Evolutionary conservation across 2,329 filamentous ascomycete species (phyloP), one percentile per base, ranked within the genome.

Genomic region (Macroventuria anomochaeta): DNA sequence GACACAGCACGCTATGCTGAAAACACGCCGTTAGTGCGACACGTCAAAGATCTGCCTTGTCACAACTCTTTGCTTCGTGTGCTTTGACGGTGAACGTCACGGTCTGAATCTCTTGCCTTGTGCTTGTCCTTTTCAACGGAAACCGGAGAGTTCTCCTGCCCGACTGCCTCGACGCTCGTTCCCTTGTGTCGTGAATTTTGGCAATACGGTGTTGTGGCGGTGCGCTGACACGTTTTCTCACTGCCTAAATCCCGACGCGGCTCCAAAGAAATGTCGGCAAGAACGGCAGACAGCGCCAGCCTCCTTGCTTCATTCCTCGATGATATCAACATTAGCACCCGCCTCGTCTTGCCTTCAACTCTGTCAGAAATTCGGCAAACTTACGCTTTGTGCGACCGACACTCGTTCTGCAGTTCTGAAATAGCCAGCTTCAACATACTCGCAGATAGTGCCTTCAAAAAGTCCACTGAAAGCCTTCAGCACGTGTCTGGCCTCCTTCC

Each of bases 121-220:
- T 43, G 25, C 26, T 23, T 25, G 8, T 21, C 26, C 10, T 36
- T 15, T 42, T 28, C 23, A 36, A 43, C 34, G 23, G 43, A 43
- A n/a, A 21, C 15, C 32, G 20, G 38, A 53, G 26, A 7, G 7
- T 11, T 23, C 26, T 36, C 32, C 31, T 36, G 12, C 17, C 12
- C 31, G 31, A 29, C 11, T 17, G 4, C 20, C 18, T 13, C 13
- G 26, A 28, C 2, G 31, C n/a, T 26, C 13, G 2, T 3, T 5
- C 29, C 23, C 7, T 39, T 7, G 10, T 41, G 32, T 48, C 23
- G 39, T 15, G 12, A 15, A 18, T 13, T 26, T 20, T 29, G 32
- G 4, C 39, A 12, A n/a, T 32, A 15, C 7, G 18, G 26, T 13
- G 7, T 15, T 63, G 61, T 65, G 62, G 62, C 62, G 57, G 62